These are phyloP conservation scores for Diaporthe citrichinensis DNA, from an alignment of 2,329 filamentous ascomycete species.

Conservation along the genomic window DNA sequence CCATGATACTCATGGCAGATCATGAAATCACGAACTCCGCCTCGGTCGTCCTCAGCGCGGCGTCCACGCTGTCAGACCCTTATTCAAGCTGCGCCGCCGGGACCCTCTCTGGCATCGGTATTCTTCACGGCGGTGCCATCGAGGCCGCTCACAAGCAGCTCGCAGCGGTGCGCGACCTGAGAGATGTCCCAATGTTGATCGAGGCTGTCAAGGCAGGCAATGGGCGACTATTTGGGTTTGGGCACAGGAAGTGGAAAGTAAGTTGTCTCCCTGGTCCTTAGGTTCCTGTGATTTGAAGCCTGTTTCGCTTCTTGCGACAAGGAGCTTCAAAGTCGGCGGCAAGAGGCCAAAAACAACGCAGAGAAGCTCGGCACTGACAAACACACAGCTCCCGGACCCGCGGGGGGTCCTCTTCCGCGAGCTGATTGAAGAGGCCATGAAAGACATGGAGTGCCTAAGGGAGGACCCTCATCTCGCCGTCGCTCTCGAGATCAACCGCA, in stretches of 20 bases:
- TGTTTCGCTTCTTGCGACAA: neutral
- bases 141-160: constrained; percentile 17
- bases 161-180: neutral
- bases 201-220: constrained; percentile 3
- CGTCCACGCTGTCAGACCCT: constrained; percentile 5
- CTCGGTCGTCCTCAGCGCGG: constrained; percentile 10
- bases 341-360: neutral
- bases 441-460: neutral
- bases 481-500: constrained; percentile 5
- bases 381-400: neutral
- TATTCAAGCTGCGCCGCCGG: constrained; percentile 16
- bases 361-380: neutral
- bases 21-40: constrained; percentile 18
- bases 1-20: constrained; percentile 18
- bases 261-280: neutral
- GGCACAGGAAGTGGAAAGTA: constrained; percentile 12
- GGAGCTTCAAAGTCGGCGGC: no score
- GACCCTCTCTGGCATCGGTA: neutral
- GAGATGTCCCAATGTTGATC: neutral
- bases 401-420: neutral
- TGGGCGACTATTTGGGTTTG: neutral
- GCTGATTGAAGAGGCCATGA: constrained; percentile 3
- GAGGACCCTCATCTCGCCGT: constrained; percentile 2
- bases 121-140: constrained; percentile 8
- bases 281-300: neutral